Conservation (phyloP, 768 basidiomycete species). For the Galerina marginata region DNA sequence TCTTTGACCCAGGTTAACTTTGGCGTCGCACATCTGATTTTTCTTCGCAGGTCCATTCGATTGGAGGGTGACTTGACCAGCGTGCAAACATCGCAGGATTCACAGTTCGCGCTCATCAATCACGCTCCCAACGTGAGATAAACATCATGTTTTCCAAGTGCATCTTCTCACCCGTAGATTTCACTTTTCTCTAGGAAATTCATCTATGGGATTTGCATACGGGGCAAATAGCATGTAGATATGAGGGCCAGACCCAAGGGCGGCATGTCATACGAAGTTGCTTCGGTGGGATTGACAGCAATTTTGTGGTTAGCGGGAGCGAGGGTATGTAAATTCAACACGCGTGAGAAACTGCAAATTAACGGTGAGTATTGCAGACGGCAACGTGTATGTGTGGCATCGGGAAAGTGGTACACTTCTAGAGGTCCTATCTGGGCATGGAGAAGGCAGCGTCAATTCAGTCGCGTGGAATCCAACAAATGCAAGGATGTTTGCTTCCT, state of each 20-base stretch:
- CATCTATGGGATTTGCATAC: constrained; percentile 84
- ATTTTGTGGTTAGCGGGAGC: constrained; percentile 92
- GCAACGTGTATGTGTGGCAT: constrained; percentile 96
- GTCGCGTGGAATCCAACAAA: constrained; percentile 96
- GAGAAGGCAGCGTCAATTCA: constrained; percentile 89
- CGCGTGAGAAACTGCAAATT: constrained; percentile 1
- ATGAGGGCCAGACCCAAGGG: constrained; percentile 84
- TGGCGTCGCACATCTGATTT: constrained; percentile 9
- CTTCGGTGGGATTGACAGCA: constrained; percentile 89
- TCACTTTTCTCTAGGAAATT: constrained; percentile 67
- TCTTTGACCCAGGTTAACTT: constrained; percentile 7
- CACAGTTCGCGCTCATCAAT: constrained; percentile 85
- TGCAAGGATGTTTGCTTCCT: constrained; percentile 93
- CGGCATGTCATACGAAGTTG: constrained; percentile 90
- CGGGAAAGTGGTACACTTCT: constrained; percentile 81
- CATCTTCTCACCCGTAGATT: constrained; percentile 19
- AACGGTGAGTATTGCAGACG: constrained; percentile 59
- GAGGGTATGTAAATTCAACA: constrained; percentile 68
- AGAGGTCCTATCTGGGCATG: constrained; percentile 90
- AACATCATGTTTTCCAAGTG: constrained; percentile 13
- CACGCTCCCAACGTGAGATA: constrained; percentile 82
- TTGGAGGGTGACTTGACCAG: constrained; percentile 86
- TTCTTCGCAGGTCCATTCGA: constrained; percentile 57
- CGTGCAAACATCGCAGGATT: constrained; percentile 85
- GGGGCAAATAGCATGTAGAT: constrained; percentile 75